Evolutionary conservation across 352 stramenopile genomes (phyloP), one percentile per base, ranked within the genome.

Genomic region (Globisporangium nodosum): DNA sequence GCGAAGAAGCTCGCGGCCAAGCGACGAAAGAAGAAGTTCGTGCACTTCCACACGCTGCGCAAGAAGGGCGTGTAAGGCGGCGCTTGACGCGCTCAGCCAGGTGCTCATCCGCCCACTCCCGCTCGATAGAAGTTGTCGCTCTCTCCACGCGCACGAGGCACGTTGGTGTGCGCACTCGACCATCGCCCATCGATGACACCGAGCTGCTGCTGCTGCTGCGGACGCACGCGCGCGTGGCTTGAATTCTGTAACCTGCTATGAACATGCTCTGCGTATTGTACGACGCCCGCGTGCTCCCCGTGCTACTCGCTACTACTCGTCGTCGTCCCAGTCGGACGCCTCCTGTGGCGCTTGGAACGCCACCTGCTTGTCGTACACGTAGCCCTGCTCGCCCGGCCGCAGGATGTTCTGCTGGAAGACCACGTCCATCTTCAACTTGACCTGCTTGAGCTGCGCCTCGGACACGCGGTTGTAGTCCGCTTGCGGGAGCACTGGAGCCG

Each of bases 1-100:
- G 61, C 37, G 31, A 80, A 74, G 67, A 87, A 88, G 68, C 51
- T 64, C 27, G 69, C 70, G 18, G 62, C 64, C 13, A 70, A 76
- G 40, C 68, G 70, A 54, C 64, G 76, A 66, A 88, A 87, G 75
- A 80, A 85, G 58, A 92, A 92, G 68, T 90, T 92, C 47, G 73
- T 94, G 60, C 82, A 91, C 66, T 92, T 94, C 70, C 82, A 94
- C 74, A 76, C 77, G 53, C 71, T 92, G 45, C 85, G 85, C 60
- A 94, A 94, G 76, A 94, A 94, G 72, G 85, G 85, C 53, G 81
- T 88, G 68, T 92, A 86, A 78, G 64, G 33, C 33, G 31, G 31
- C 5, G 5, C 42, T n/a, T 15, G 40, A n/a, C 12, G 24, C 31
- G 35, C 12, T 42, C 3, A 5, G 9, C n/a, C 7, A 3, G 15